Percentiles rank a stretch among this genome's conserved stretches.
phyloP scores from a whole-genome alignment of 495 filamentous ascomycete genomes.

The Bacidia rubella region DNA sequence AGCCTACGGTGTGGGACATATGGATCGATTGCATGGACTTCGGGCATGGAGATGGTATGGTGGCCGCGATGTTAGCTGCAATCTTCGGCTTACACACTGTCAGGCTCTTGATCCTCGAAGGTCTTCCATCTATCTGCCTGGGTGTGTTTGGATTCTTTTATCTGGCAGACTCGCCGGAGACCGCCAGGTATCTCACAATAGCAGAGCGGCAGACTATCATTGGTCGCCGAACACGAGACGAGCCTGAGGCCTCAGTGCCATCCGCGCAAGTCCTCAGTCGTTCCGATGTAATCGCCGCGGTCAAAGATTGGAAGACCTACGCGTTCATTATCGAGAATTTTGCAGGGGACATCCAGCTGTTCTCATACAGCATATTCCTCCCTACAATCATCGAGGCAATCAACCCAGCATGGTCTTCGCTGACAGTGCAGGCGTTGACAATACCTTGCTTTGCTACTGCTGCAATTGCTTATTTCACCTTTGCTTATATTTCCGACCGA shows the following conservation, averaged over 20 bases:
- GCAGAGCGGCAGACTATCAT: slow-evolving; percentile 31
- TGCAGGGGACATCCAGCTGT: slow-evolving; percentile 37
- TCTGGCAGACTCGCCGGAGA: slow-evolving; percentile 41
- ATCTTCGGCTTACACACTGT: background rate
- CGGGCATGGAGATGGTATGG: slow-evolving; percentile 30
- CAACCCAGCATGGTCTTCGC: slow-evolving; percentile 29
- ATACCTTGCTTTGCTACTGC: slow-evolving; percentile 33
- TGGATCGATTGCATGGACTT: slow-evolving; percentile 30
- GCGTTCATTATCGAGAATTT: slow-evolving; percentile 27
- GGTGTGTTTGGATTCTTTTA: slow-evolving; percentile 41
- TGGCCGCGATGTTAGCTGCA: no score
- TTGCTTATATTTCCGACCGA: slow-evolving; percentile 30
- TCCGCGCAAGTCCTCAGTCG: slow-evolving; percentile 28
- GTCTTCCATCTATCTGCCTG: slow-evolving; percentile 34
- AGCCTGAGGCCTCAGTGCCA: slow-evolving; percentile 37
- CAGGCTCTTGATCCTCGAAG: slow-evolving; percentile 41
- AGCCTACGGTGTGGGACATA: slow-evolving; percentile 32
- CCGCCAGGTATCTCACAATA: slow-evolving; percentile 25
- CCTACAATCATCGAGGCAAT: slow-evolving; percentile 41
- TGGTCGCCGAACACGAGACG: slow-evolving; percentile 32
- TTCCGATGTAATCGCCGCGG: slow-evolving; percentile 32
- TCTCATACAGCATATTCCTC: slow-evolving; percentile 47
- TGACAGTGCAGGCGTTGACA: slow-evolving; percentile 34
- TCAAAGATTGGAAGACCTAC: slow-evolving; percentile 52
- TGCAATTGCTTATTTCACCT: slow-evolving; percentile 29